A percentile compares a stretch with the other conserved stretches of the same genome.
Conservation (phyloP, 202 grass and related monocot species). For the Schoenoplectus triqueter region DNA sequence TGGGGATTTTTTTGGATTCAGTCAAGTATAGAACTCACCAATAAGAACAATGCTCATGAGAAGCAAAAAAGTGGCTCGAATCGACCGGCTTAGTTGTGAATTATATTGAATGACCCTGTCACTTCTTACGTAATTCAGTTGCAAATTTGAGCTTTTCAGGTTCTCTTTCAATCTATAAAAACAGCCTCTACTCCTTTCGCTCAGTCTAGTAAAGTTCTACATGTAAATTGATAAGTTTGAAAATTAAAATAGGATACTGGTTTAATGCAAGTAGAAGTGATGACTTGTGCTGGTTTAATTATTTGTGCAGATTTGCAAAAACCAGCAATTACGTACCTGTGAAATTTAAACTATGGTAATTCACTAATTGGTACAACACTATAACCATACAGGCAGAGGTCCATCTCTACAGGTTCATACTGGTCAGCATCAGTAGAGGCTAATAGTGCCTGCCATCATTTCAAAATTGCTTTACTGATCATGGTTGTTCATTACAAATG, state of each 20-base stretch:
- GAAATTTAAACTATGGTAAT: not conserved
- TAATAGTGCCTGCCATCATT: too few species aligned
- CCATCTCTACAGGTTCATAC: conserved; percentile 9
- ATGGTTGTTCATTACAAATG: not conserved
- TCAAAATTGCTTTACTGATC: not conserved
- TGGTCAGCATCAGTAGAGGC: not conserved
- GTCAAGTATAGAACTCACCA: too few species aligned
- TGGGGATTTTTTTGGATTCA: too few species aligned
- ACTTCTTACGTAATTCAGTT: conserved; percentile 39
- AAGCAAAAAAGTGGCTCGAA: conserved; percentile 72
- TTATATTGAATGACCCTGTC: conserved; percentile 49
- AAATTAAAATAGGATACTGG: not conserved
- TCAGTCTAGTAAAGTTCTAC: conserved; percentile 57
- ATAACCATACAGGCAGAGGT: not conserved
- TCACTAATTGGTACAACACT: not conserved
- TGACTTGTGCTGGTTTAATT: too few species aligned
- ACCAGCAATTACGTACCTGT: not conserved
- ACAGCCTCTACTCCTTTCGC: conserved; percentile 64
- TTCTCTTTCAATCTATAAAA: conserved; percentile 56
- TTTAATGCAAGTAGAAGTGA: not conserved
- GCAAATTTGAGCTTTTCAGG: conserved; percentile 36
- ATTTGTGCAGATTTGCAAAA: not conserved
- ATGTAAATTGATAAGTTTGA: conserved; percentile 24
- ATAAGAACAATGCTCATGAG: conserved; percentile 38
- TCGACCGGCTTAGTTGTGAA: conserved; percentile 55